Conservation (phyloP, 495 filamentous ascomycete species). For the Margaritispora aquatica region DNA sequence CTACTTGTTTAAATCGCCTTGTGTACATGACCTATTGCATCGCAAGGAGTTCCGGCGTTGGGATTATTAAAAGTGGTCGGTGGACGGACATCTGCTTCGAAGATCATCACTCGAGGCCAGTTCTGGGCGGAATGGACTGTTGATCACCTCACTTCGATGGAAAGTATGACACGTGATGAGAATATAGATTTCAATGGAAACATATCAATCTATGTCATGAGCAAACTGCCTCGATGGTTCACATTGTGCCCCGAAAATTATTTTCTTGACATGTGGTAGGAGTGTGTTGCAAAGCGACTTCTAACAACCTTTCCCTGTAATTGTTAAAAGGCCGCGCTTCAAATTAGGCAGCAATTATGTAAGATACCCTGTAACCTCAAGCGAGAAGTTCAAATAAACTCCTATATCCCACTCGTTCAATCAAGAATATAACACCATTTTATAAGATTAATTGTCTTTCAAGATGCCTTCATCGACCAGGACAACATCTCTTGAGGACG, state of each 20-base stretch:
- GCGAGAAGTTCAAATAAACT: not conserved
- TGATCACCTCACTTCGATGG: too few species aligned
- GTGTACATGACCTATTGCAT: slow-evolving; percentile 1
- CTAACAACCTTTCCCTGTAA: too few species aligned
- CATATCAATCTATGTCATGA: too few species aligned
- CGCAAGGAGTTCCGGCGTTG: slow-evolving; percentile 9
- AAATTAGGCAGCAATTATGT: not conserved
- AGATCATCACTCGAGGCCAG: too few species aligned
- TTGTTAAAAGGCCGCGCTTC: not conserved
- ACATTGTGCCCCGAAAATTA: too few species aligned
- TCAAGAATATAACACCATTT: not conserved
- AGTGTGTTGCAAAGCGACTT: too few species aligned
- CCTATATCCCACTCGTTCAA: not conserved
- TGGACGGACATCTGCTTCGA: not conserved
- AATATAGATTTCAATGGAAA: too few species aligned
- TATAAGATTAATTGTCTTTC: too few species aligned
- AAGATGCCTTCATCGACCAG: not conserved
- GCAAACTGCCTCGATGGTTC: too few species aligned
- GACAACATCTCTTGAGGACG: not conserved
- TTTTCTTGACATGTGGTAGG: too few species aligned
- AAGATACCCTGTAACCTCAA: not conserved
- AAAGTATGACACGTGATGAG: too few species aligned
- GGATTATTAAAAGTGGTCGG: not conserved
- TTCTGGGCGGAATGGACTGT: too few species aligned
- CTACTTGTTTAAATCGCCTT: slow-evolving; percentile 21